These are phyloP conservation scores for Fusarium guadeloupense DNA, from an alignment of 2,329 filamentous ascomycete genomes.

Conservation along the genomic window DNA sequence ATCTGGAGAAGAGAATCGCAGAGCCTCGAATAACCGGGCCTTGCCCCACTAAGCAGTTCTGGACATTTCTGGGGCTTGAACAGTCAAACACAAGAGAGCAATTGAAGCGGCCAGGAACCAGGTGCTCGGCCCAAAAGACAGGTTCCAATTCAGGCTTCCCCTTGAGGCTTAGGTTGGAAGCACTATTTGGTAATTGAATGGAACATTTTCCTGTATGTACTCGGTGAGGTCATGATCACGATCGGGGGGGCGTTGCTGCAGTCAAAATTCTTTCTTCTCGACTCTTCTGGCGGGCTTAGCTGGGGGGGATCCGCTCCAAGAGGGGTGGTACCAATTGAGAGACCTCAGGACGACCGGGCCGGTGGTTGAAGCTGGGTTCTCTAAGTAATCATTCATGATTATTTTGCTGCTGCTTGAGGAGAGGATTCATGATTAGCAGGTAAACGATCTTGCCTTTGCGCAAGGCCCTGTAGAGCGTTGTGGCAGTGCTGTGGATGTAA, in stretches of 20 bases:
- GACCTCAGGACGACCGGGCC: slow-evolving; percentile 37
- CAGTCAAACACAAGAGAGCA: slow-evolving; percentile 9
- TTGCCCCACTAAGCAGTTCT: slow-evolving; percentile 33
- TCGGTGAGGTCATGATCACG: slow-evolving; percentile 48
- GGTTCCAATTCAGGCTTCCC: slow-evolving; percentile 37
- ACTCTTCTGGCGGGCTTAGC: slow-evolving; percentile 42
- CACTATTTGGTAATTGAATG: slow-evolving; percentile 49
- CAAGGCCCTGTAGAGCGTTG: slow-evolving; percentile 10
- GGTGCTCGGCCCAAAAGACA: slow-evolving; percentile 40
- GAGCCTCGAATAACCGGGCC: slow-evolving; percentile 50
- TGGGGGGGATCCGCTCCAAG: slow-evolving; percentile 26
- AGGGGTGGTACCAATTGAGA: slow-evolving; percentile 34
- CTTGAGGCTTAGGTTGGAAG: slow-evolving; percentile 42
- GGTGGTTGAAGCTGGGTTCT: slow-evolving; percentile 16
- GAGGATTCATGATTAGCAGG: neutral
- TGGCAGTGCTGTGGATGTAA: slow-evolving; percentile 19
- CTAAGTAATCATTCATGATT: too few relatives aligned
- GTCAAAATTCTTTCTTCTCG: slow-evolving; percentile 35
- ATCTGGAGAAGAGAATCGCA: slow-evolving; percentile 40
- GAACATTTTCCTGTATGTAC: slow-evolving; percentile 35
- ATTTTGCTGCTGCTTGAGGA: slow-evolving; percentile 2
- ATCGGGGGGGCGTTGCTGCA: slow-evolving; percentile 37
- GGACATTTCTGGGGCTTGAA: slow-evolving; percentile 11
- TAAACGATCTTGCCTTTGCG: neutral
- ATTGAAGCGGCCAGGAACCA: slow-evolving; percentile 47